A percentile compares a stretch with the other conserved stretches of the same genome.
Evolutionary conservation across 345 rosid species (phyloP).

Genomic region (Eucalyptus polyanthemos): DNA sequence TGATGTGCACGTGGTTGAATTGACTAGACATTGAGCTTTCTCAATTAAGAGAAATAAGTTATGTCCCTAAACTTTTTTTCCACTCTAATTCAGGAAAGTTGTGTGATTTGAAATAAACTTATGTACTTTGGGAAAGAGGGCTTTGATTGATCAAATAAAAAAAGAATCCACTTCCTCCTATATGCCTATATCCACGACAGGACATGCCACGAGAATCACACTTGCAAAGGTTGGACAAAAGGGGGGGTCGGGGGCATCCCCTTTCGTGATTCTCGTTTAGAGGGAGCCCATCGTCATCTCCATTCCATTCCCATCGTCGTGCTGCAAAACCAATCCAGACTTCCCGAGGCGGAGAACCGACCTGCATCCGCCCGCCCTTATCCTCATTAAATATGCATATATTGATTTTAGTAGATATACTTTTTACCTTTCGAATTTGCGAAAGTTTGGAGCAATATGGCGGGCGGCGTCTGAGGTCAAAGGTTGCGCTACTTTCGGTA

Average conservation of each 20-base stretch:
- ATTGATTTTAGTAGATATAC: too few relatives aligned
- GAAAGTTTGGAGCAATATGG: background rate
- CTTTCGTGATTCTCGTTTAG: background rate
- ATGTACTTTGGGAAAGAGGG: accelerated
- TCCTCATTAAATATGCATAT: too few relatives aligned
- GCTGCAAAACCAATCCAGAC: background rate
- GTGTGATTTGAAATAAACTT: background rate
- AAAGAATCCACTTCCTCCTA: background rate
- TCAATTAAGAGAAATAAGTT: accelerated
- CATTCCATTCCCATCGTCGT: too few relatives aligned
- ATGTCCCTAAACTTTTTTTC: background rate
- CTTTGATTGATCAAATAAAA: background rate
- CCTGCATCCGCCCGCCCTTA: background rate
- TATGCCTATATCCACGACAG: background rate
- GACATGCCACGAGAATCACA: background rate
- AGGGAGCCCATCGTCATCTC: background rate
- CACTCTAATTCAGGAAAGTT: background rate
- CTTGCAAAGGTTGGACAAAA: background rate
- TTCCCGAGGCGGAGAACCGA: background rate
- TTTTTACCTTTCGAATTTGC: background rate
- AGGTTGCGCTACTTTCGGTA: background rate
- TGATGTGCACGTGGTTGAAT: accelerated
- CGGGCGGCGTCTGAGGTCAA: background rate
- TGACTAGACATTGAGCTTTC: background rate
- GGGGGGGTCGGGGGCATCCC: background rate